These are phyloP conservation scores for Boletus subcaerulescens DNA, from an alignment of 768 basidiomycete species.

Conservation along the genomic window DNA sequence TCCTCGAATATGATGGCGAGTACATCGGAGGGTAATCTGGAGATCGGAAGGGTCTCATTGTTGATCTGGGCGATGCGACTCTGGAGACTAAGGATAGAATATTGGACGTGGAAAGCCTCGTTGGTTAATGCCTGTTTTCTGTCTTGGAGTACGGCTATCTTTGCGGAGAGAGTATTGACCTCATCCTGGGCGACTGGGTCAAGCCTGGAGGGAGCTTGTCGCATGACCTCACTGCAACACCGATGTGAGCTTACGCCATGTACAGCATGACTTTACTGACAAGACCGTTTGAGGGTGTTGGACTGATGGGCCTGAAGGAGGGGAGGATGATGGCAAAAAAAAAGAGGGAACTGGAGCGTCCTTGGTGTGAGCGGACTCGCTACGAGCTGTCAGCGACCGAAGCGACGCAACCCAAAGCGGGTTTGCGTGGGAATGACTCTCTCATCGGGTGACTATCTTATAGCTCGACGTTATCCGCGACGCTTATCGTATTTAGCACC, in stretches of 20 bases:
- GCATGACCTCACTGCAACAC: slow-evolving; percentile 21
- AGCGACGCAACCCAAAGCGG: no score
- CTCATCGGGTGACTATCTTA: no score
- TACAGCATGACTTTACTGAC: slow-evolving; percentile 22
- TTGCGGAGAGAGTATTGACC: slow-evolving; percentile 20
- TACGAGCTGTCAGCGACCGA: no score
- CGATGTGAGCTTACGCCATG: slow-evolving; percentile 18
- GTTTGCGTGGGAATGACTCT: no score
- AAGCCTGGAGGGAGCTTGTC: slow-evolving; percentile 9
- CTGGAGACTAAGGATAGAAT: slow-evolving; percentile 28
- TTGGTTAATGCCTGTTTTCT: slow-evolving; percentile 19
- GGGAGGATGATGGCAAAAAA: not conserved
- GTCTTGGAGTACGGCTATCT: slow-evolving; percentile 22
- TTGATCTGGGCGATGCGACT: slow-evolving; percentile 33
- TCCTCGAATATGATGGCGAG: slow-evolving; percentile 35
- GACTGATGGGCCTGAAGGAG: not conserved
- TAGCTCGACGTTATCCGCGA: no score
- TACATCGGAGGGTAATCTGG: slow-evolving; percentile 31
- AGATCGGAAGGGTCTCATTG: slow-evolving; percentile 29
- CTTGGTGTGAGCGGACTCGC: no score
- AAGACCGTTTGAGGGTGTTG: slow-evolving; percentile 12
- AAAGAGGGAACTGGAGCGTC: not conserved
- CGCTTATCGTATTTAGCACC: no score
- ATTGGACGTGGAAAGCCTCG: slow-evolving; percentile 26
- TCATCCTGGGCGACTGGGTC: slow-evolving; percentile 25